Percentiles rank a stretch among this genome's conserved stretches.
Conservation (phyloP, 108 stramenopile species). For the Nitzschia sp. region DNA sequence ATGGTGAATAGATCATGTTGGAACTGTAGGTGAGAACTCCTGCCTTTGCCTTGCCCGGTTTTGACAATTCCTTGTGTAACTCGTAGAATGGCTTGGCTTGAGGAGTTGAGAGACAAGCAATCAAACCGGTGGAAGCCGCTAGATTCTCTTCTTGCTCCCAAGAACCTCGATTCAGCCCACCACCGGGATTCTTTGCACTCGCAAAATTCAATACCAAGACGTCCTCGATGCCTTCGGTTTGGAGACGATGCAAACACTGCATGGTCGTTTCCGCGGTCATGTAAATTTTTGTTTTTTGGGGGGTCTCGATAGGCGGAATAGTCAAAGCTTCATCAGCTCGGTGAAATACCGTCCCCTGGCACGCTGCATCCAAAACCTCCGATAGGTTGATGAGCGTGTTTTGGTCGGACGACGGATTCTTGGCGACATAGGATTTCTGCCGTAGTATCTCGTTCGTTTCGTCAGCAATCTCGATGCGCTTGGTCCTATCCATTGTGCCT, state of each 20-base stretch:
- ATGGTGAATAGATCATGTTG: conserved; percentile 21
- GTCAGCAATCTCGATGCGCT: conserved; percentile 9
- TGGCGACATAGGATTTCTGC: conserved; percentile 1
- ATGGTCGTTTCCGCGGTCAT: conserved; percentile 10
- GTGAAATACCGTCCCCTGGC: conserved; percentile 2
- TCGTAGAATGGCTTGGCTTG: conserved; percentile 18
- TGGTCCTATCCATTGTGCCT: conserved; percentile 1
- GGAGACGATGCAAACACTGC: conserved; percentile 11
- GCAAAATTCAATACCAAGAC: conserved; percentile 23
- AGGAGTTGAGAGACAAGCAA: conserved; percentile 9
- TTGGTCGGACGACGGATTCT: not conserved
- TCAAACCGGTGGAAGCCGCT: conserved; percentile 14
- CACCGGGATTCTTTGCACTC: conserved; percentile 21
- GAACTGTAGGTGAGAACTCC: conserved; percentile 11
- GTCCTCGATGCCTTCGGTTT: not conserved
- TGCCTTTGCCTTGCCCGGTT: not conserved
- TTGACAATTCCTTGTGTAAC: conserved; percentile 1
- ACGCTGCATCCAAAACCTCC: not conserved
- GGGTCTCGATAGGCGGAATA: not conserved
- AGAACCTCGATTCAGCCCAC: conserved; percentile 12
- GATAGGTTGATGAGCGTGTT: not conserved
- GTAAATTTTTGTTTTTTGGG: not conserved
- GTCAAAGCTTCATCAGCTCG: not conserved
- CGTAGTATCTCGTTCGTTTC: conserved; percentile 2
- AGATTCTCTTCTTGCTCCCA: conserved; percentile 27